Evolutionary conservation across 139 green algal genomes (phyloP), one percentile per base, ranked within the genome.

Genomic region (Yamagishiella unicocca): DNA sequence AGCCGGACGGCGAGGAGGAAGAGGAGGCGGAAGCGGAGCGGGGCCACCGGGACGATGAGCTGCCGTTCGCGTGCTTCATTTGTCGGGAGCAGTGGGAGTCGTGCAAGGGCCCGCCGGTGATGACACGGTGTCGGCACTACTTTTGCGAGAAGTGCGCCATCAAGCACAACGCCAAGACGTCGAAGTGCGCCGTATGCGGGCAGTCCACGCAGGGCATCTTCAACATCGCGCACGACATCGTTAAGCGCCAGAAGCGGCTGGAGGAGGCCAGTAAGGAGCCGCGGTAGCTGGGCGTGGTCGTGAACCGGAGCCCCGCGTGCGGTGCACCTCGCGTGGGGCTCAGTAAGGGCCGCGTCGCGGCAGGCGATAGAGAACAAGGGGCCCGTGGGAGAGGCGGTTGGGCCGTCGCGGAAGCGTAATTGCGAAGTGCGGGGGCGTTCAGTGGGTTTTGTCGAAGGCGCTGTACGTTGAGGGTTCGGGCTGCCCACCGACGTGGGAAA

Each of bases 61-160:
- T 99, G 82, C 98, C 98, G 24, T 99, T 99, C 91, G 96, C 96
- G 0, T 99, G 98, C 92, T 96, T 94, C 87, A 97, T 97, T 62
- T 99, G 98, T 90, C 84, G 97, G 7, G 81, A 89, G 81, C 90
- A 90, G 0, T 99, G 98, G 95, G 87, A 93, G 22, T 93, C 98
- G 61, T 93, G 91, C 50, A 90, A 93, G 53, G 89, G 80, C 33
- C 93, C 96, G 61, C 97, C 98, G 6, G 97, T 99, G 54, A 94
- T 99, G 24, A 99, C 98, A 0, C 85, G 76, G 4, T 99, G 98
- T 94, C 92, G 91, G 82, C 98, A 99, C 91, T 99, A 99, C 88
- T 99, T 99, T 72, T 99, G 98, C 78, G 97, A 99, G 85, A 91
- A 93, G 42, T 99, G 98, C 89, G 98, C 98, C 7, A 92, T 99